Evolutionary conservation across 805 yeast species (phyloP), one percentile per base, ranked within the genome.

Genomic region (Clavispora santaluciae): DNA sequence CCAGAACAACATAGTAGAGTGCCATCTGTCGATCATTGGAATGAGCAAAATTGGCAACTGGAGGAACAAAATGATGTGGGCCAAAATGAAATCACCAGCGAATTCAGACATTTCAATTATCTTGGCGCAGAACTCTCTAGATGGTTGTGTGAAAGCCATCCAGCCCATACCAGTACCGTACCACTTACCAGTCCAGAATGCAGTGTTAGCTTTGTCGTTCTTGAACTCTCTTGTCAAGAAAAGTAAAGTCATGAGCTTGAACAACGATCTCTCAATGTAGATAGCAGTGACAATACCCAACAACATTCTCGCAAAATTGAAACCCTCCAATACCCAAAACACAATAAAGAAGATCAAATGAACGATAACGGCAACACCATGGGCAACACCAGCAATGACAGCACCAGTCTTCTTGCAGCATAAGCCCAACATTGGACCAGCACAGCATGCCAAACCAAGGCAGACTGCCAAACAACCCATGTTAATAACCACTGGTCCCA

Each of bases 121-220:
- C 78, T 93, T 93, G 53, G 97, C 97, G 57, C 80, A 76, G 60
- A 87, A 87, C 72, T 93, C 99, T 76, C 99, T 87, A 39, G 86
- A 61, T 48, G 99, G 99, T 72, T 91, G 98, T 24, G 98, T 83
- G 75, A 86, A 78, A 16, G 97, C 96, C 77, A 83, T 80, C 79
- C 83, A 81, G 45, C 98, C 99, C 66, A 91, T 70, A 59, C 95
- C 93, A 45, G 86, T 75, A 44, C 95, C 93, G 65, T 90, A 89
- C 99, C 99, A 93, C 69, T 89, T 90, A 76, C 99, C 99, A 43
- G 96, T 86, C 99, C 99, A 93, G 95, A 95, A 93, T 22, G 99
- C 98, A 55, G 95, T 85, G 72, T 93, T 93, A 26, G 98, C 75
- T 60, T 83, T 87, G 68, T 91, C 97, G 56, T 86, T 86, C 81